Evolutionary conservation across 129 eudicot species (phyloP), one percentile per base, ranked within the genome.

Genomic region (Silybum marianum): DNA sequence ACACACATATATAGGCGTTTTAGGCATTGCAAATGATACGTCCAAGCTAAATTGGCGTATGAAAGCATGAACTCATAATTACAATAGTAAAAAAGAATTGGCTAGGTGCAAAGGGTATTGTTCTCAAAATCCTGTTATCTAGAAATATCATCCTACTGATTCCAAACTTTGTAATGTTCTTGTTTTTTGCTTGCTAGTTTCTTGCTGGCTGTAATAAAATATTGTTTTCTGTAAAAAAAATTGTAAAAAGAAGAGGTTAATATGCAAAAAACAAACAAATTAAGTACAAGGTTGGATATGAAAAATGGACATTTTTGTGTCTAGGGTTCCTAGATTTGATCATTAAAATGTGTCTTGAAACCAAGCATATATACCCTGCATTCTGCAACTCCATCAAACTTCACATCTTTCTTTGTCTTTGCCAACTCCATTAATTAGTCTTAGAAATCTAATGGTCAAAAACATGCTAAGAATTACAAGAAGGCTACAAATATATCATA

Each of bases 381-480:
- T 73, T 10, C 66, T 80, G 65, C 72, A 58, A 51, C 72, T 58
- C 63, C 44, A 60, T 60, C 78, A 80, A 80, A 42, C 83, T 30
- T 72, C 71, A 70, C 60, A 80, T 32, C 76, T 32, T 79, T 18
- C 34, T 38, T 72, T 71, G 18, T 71, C 39, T 51, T 80, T 72
- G 26, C 63, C 21, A 58, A 80, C 18, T 34, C 44, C 22, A 25
- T 81, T 73, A 44, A 67, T 16, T 40, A 8, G 24, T 78, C 36
- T 25, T 63, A 40, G 7, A 38, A 16, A 40, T 46, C 30, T 48
- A 14, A 48, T 48, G 60, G 60, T 48, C 2, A 13, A 48, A 48
- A 48, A 48, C 60, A 12, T 46, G n/a, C 13, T 10, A 46, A 42
- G 0, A 11, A 42, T 42, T 9, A 9, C 10, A 14, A 42, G 36